phyloP scores from a whole-genome alignment of 1,284 basidiomycete genomes.

The Cystobasidium slooffiae region DNA sequence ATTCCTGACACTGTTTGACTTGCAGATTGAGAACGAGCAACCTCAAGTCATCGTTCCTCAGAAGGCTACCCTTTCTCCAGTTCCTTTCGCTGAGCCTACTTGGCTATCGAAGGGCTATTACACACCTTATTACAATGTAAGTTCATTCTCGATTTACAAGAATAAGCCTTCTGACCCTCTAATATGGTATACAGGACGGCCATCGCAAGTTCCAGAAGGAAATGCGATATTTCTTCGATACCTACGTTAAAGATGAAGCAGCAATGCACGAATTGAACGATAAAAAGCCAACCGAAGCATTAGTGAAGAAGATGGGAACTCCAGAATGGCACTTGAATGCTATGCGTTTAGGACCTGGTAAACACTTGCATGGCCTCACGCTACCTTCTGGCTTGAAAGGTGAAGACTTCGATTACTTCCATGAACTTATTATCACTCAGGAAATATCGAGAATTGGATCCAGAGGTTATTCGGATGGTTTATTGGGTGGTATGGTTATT shows the following conservation, averaged over 20 bases:
- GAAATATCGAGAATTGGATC: constrained; percentile 77
- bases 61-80: constrained; percentile 58
- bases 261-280: constrained; percentile 54
- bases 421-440: constrained; percentile 70
- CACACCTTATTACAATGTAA: constrained; percentile 80
- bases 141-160: no score
- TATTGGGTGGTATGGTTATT: constrained; percentile 72
- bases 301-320: constrained; percentile 56
- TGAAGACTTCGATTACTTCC: constrained; percentile 88
- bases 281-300: constrained; percentile 55
- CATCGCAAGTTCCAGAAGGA: constrained; percentile 59
- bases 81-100: constrained; percentile 82
- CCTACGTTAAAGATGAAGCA: constrained; percentile 52
- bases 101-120: constrained; percentile 80
- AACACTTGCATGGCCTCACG: constrained; percentile 77
- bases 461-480: constrained; percentile 79
- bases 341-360: constrained; percentile 81
- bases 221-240: constrained; percentile 53
- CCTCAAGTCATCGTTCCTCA: constrained; percentile 63
- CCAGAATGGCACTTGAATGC: constrained; percentile 72
- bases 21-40: constrained; percentile 67
- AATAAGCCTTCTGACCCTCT: no score
- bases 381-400: constrained; percentile 84
- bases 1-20: constrained; percentile 45
- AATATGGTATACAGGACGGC: constrained; percentile 55